Percentiles rank a stretch among this genome's conserved stretches.
Evolutionary conservation across 2,329 filamentous ascomycete species (phyloP).

Genomic region (Thyridium curvatum): DNA sequence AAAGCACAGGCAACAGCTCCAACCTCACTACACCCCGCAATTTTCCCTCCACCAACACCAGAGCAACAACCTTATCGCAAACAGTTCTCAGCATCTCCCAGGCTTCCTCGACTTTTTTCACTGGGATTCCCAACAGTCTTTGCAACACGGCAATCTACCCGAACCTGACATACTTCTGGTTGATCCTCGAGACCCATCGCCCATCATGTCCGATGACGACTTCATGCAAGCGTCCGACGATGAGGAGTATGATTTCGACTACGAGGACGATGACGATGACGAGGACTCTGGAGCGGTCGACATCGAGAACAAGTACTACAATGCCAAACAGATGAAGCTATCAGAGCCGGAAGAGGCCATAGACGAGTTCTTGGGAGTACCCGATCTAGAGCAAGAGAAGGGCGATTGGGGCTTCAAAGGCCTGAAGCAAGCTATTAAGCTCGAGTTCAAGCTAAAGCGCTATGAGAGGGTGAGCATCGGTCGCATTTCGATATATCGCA

Average conservation of each 20-base stretch:
- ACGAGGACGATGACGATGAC: slow-evolving; percentile 84
- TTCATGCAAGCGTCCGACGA: slow-evolving; percentile 92
- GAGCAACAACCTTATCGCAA: too few relatives aligned
- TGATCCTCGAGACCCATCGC: neutral
- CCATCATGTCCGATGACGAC: slow-evolving; percentile 76
- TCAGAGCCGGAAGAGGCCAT: slow-evolving; percentile 85
- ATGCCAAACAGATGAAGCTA: slow-evolving; percentile 92
- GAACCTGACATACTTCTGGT: too few relatives aligned
- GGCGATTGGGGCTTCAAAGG: slow-evolving; percentile 99
- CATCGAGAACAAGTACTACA: slow-evolving; percentile 99
- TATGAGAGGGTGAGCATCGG: slow-evolving; percentile 65
- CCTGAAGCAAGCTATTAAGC: slow-evolving; percentile 94
- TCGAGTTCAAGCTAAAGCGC: slow-evolving; percentile 86
- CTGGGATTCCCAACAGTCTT: too few relatives aligned
- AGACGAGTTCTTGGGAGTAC: slow-evolving; percentile 85
- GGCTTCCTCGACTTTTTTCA: too few relatives aligned
- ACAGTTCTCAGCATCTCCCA: too few relatives aligned
- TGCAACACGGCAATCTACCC: too few relatives aligned
- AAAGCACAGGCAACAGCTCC: too few relatives aligned
- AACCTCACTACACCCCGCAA: too few relatives aligned
- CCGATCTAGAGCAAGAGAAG: slow-evolving; percentile 79
- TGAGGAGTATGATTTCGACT: slow-evolving; percentile 96
- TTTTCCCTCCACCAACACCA: too few relatives aligned
- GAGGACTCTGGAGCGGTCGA: slow-evolving; percentile 84
- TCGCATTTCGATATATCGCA: slow-evolving; percentile 1